Base-by-base conservation (phyloP, 176 grass and related monocot species). In the Triticum monococcum region DNA sequence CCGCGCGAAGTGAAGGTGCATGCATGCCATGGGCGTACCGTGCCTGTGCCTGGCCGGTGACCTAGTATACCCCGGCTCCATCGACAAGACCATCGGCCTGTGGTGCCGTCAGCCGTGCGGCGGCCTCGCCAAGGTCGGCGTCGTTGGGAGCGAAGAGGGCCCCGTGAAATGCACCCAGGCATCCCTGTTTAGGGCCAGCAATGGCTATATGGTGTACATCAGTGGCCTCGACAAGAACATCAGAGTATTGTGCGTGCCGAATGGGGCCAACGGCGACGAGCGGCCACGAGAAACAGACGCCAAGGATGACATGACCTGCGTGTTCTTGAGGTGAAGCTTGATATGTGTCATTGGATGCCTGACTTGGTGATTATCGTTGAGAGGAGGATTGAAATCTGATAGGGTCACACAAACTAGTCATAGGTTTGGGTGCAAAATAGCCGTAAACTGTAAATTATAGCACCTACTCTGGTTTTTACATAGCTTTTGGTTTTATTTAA, bases 101-200 rank as follows among this genome's bases (percentile, higher is more conserved):
- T 98, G 97, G 97, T 80, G 60, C 48, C 77, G 89, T 64, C 86
- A 88, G 23, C 23, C 16, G 6, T 54, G 46, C 28, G 93, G 88
- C 59, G 92, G 18, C 18, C 74, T 96, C 33, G 45, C 60, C 33
- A 96, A 75, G 64, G 32, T 94, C 26, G 90, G 90, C 18, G 40
- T 26, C 56, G 20, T 96, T 7, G 84, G 62, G 54, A 90, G 92
- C 2, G 89, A 94, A 73, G 89, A 96, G 38, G 94, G 92, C 2
- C 97, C 97, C 0, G 85, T 98, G 13, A 96, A 93, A 81, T 98
- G 97, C 79, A 68, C 96, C 81, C 94, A 96, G 82, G 85, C 91
- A 23, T 86, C 86, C 24, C 81, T 87, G 43, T 64, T 41, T 41
- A 10, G 78, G 88, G 32, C 88, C 7, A 90, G 66, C 74, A 88